Conservation (phyloP, 306 rosid genomes). For the Citrullus amarus region DNA sequence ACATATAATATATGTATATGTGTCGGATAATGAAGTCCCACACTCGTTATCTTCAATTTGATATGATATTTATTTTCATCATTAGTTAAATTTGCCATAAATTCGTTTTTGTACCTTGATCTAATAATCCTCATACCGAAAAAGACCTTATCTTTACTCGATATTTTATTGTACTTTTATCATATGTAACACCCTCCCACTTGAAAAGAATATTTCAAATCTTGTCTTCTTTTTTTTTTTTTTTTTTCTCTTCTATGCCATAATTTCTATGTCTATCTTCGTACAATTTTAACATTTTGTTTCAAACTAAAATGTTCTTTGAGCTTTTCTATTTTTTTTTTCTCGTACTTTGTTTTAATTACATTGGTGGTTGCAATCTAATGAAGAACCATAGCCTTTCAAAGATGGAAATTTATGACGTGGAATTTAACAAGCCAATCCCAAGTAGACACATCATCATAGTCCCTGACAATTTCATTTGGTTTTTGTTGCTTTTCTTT, state of each 20-base stretch:
- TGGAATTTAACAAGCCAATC: not conserved
- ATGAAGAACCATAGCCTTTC: not conserved
- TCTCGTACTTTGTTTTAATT: not conserved
- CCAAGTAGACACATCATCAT: not conserved
- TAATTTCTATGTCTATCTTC: constrained; percentile 6
- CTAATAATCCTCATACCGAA: not conserved
- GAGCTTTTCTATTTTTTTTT: not conserved
- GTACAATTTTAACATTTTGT: constrained; percentile 6
- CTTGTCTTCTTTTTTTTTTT: not conserved
- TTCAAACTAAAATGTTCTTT: not conserved
- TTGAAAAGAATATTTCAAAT: not conserved
- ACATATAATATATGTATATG: not conserved
- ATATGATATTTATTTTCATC: not conserved
- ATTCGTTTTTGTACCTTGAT: not conserved
- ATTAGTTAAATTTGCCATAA: not conserved
- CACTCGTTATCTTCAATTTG: not conserved
- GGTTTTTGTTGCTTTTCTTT: not conserved
- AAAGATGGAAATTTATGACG: not conserved
- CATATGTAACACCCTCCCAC: not conserved
- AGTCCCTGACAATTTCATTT: not conserved
- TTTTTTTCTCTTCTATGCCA: not conserved
- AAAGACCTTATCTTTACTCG: not conserved
- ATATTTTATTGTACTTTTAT: not conserved
- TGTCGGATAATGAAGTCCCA: not conserved
- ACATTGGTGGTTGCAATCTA: not conserved